Percentiles rank a stretch among this genome's conserved stretches.
These are phyloP conservation scores for Cryptococcus depauperatus DNA, from an alignment of 1,284 basidiomycete species.

Conservation along the genomic window DNA sequence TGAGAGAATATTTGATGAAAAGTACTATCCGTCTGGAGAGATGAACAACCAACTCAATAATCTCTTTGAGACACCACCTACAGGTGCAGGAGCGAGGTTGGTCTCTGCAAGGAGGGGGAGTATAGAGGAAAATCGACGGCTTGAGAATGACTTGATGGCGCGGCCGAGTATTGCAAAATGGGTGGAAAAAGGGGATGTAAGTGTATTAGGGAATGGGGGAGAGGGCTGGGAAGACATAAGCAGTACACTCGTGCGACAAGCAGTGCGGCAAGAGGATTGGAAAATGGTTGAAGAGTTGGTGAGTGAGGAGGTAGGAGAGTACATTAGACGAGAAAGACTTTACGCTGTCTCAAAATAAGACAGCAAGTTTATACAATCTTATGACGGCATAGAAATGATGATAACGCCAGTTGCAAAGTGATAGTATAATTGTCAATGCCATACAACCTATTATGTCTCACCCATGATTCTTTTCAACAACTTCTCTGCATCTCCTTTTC, in stretches of 20 bases:
- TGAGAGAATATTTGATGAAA: conserved; percentile 67
- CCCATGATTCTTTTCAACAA: conserved; percentile 7
- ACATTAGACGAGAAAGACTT: conserved; percentile 51
- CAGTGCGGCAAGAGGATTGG: conserved; percentile 44
- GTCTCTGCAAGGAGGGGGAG: conserved; percentile 59
- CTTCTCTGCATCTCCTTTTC: conserved; percentile 1
- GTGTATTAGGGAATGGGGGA: conserved; percentile 56
- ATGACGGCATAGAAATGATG: no score
- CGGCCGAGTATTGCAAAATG: conserved; percentile 48
- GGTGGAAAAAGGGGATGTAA: conserved; percentile 51
- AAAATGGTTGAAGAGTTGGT: conserved; percentile 47
- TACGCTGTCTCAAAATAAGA: conserved; percentile 43
- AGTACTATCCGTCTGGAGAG: conserved; percentile 57
- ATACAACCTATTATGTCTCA: neutral
- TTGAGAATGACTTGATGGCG: conserved; percentile 41
- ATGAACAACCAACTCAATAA: conserved; percentile 40
- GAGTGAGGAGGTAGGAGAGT: conserved; percentile 46
- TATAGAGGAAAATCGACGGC: conserved; percentile 20
- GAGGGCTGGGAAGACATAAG: conserved; percentile 54
- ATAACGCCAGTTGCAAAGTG: no score
- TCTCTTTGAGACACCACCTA: conserved; percentile 17
- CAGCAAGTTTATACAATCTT: no score
- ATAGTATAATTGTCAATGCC: no score
- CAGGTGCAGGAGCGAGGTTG: conserved; percentile 43
- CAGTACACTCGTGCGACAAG: conserved; percentile 61